These are phyloP conservation scores for Neonectria punicea DNA, from an alignment of 2,329 filamentous ascomycete genomes.

Conservation along the genomic window DNA sequence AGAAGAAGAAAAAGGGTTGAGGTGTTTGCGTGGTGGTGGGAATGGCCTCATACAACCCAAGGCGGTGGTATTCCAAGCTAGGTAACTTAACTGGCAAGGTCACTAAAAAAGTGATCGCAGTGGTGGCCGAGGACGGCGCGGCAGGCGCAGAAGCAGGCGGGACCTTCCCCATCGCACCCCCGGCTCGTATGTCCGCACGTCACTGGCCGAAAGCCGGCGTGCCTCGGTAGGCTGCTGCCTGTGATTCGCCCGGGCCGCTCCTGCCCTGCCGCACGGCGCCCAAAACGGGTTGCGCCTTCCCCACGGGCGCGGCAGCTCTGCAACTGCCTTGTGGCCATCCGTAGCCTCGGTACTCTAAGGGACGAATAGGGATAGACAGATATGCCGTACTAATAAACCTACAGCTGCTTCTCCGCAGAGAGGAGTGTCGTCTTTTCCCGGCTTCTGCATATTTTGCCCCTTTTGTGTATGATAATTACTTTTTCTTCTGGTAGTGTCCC, in stretches of 20 bases:
- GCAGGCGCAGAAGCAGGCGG: constrained; percentile 26
- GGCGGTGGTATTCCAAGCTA: constrained; percentile 16
- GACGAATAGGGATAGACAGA: neutral
- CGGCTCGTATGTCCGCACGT: constrained; percentile 11
- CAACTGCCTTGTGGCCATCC: constrained; percentile 1
- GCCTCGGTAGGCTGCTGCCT: constrained; percentile 37
- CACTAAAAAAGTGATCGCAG: constrained; percentile 33
- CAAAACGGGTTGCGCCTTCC: neutral
- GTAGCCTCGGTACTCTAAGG: constrained; percentile 16
- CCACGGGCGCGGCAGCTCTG: neutral
- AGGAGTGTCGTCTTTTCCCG: neutral
- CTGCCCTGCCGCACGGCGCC: neutral
- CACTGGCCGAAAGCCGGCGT: constrained; percentile 23
- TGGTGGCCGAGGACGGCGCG: constrained; percentile 36
- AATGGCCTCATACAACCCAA: constrained; percentile 25
- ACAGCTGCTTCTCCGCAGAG: neutral
- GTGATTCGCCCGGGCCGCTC: constrained; percentile 34
- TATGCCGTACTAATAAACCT: neutral
- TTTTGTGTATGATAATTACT: neutral
- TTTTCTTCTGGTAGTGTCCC: neutral
- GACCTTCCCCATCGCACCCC: constrained; percentile 10
- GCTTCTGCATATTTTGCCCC: neutral
- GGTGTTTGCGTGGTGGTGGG: constrained; percentile 7
- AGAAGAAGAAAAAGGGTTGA: constrained; percentile 1
- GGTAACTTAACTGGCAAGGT: neutral